phyloP scores from a whole-genome alignment of 495 filamentous ascomycete species.

The Astrothelium subdiscretum region DNA sequence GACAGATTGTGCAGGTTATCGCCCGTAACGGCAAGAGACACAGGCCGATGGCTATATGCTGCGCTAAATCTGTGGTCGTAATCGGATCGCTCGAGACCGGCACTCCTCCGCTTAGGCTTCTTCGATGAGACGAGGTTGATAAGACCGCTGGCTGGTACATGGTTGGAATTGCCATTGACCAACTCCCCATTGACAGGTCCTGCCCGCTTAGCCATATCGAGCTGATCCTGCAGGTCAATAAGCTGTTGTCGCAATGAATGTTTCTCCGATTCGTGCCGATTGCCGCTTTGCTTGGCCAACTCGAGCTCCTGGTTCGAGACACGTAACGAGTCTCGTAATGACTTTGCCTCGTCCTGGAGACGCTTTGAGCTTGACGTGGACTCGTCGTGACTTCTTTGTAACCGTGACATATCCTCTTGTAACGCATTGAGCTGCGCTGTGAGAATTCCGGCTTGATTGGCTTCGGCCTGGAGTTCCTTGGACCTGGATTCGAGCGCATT shows the following conservation, averaged over 20 bases:
- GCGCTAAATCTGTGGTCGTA: slow-evolving; percentile 70
- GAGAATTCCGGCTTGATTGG: slow-evolving; percentile 93
- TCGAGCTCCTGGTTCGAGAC: slow-evolving; percentile 67
- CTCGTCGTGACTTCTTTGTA: slow-evolving; percentile 81
- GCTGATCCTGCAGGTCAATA: slow-evolving; percentile 77
- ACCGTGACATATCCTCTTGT: slow-evolving; percentile 85
- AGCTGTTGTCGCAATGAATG: slow-evolving; percentile 73
- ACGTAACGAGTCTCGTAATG: slow-evolving; percentile 65
- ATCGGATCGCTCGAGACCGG: slow-evolving; percentile 74
- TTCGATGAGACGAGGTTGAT: slow-evolving; percentile 96
- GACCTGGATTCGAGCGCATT: slow-evolving; percentile 80
- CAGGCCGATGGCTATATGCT: slow-evolving; percentile 85
- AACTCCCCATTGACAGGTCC: slow-evolving; percentile 58
- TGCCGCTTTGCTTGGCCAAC: slow-evolving; percentile 54
- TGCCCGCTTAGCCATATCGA: slow-evolving; percentile 71
- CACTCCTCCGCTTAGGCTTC: slow-evolving; percentile 92
- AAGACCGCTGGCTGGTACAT: slow-evolving; percentile 56
- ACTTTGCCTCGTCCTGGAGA: slow-evolving; percentile 82
- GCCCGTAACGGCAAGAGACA: slow-evolving; percentile 71
- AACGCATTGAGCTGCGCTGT: slow-evolving; percentile 77
- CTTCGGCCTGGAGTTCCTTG: slow-evolving; percentile 89
- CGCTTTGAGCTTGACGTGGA: slow-evolving; percentile 78
- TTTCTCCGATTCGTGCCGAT: slow-evolving; percentile 71
- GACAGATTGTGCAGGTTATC: slow-evolving; percentile 51
- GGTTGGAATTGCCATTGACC: slow-evolving; percentile 49